Base-by-base conservation (phyloP, 345 rosid genomes). In the Salix viminalis region DNA sequence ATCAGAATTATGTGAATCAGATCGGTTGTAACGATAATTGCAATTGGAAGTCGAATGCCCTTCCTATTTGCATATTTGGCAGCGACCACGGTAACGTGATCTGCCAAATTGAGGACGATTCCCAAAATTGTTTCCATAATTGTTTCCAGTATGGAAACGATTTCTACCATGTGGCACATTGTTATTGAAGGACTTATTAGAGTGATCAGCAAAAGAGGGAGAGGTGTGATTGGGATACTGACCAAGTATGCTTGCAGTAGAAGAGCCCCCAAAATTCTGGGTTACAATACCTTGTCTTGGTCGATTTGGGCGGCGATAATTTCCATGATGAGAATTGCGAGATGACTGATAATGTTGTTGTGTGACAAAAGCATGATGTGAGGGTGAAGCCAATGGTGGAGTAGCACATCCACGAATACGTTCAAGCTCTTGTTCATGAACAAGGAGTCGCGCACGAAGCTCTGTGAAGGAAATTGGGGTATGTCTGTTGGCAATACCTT, bases 261-360 rank as follows among this genome's bases (percentile, higher is more conserved):
- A 50, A 0, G 9, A 50, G 6, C 0, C 3, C 6, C 2, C 0
- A 18, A 50, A 50, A 50, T 50, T 50, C 3, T 6, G 0, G 5
- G 8, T 1, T 0, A 6, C 2, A 50, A 9, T 50, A 50, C n/a
- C n/a, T 6, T 50, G 8, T 2, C 0, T 50, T 16, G 9, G 56
- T 50, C 1, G 2, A 5, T 5, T 48, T 4, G 0, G 1, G 2
- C 7, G 21, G 18, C 0, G 2, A 6, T 4, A 50, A 1, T 18
- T 50, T 0, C 56, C 56, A 50, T 18, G 56, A 6, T 6, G 5
- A 50, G 56, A 0, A 50, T 50, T 50, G 2, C n/a, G 9, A 0
- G 2, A n/a, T 0, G 6, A 2, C 1, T 26, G 28, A 61, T 23
- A 61, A 1, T n/a, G 30, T 0, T 61, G 2, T 21, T 61, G 30